Percentiles rank a stretch among this genome's conserved stretches.
These are phyloP conservation scores for Cladosporium austrohemisphaericum DNA, from an alignment of 2,329 filamentous ascomycete species.

Conservation along the genomic window DNA sequence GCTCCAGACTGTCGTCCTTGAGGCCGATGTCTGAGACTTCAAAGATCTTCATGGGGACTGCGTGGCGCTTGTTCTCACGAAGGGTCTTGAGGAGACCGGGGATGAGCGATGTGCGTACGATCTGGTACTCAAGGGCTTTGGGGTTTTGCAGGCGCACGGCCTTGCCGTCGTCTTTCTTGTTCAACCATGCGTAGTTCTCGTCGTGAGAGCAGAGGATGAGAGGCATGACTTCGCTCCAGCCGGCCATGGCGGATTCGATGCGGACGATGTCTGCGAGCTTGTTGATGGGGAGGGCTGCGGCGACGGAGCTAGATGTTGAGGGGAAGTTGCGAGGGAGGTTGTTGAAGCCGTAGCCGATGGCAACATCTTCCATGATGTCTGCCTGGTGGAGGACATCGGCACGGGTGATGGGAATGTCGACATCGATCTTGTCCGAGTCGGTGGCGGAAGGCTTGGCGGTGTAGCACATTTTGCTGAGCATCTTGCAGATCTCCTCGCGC, in stretches of 20 bases:
- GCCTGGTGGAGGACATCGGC: slow-evolving; percentile 95
- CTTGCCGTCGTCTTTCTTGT: slow-evolving; percentile 79
- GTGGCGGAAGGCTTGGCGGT: slow-evolving; percentile 69
- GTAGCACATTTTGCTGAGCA: slow-evolving; percentile 87
- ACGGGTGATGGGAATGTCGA: slow-evolving; percentile 80
- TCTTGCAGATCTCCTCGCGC: slow-evolving; percentile 69
- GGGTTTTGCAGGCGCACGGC: slow-evolving; percentile 86
- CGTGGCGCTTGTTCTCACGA: slow-evolving; percentile 85
- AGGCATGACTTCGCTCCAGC: slow-evolving; percentile 94
- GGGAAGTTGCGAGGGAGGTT: slow-evolving; percentile 83
- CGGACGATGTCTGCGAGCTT: slow-evolving; percentile 91
- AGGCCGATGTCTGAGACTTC: slow-evolving; percentile 88
- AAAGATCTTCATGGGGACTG: slow-evolving; percentile 86
- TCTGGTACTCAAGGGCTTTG: slow-evolving; percentile 89
- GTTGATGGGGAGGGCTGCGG: slow-evolving; percentile 84
- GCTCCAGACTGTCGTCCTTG: slow-evolving; percentile 77
- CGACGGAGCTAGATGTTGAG: slow-evolving; percentile 80
- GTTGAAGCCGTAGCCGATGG: slow-evolving; percentile 97
- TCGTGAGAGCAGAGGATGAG: slow-evolving; percentile 96
- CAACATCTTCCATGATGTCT: slow-evolving; percentile 98
- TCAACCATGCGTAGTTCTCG: slow-evolving; percentile 95
- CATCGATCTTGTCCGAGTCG: slow-evolving; percentile 64
- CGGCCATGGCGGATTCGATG: slow-evolving; percentile 83
- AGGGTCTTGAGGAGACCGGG: slow-evolving; percentile 91
- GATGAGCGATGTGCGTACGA: slow-evolving; percentile 80